phyloP scores from a whole-genome alignment of 352 stramenopile species.

The Phytophthora macrochlamydospora region DNA sequence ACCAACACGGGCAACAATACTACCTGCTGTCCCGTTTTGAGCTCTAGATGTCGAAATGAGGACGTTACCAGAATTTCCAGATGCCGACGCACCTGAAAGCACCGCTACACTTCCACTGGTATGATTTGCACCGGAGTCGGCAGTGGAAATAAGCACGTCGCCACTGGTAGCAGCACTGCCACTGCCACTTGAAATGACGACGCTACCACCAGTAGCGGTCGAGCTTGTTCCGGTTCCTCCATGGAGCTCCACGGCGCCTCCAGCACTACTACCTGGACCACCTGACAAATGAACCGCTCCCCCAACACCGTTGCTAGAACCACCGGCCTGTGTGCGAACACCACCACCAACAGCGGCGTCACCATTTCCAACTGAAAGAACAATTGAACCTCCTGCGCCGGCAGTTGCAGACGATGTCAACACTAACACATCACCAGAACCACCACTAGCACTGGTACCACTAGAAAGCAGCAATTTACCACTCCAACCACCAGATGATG shows the following conservation, averaged over 20 bases:
- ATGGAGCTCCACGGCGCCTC: too few species aligned
- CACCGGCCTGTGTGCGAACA: not conserved
- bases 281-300: too few species aligned
- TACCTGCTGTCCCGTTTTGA: too few species aligned
- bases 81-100: too few species aligned
- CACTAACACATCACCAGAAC: not conserved
- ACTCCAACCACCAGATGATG: too few species aligned
- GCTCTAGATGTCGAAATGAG: too few species aligned
- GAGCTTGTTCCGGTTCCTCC: too few species aligned
- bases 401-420: not conserved
- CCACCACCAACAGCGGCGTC: not conserved
- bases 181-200: too few species aligned
- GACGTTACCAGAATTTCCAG: too few species aligned
- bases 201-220: too few species aligned
- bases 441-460: not conserved
- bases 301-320: not conserved
- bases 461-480: not conserved
- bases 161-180: not conserved
- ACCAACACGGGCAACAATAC: too few species aligned
- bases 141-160: slow-evolving; percentile 14
- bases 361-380: not conserved
- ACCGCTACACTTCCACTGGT: not conserved
- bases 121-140: not conserved
- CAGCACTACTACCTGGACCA: not conserved
- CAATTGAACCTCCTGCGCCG: not conserved